A percentile compares a stretch with the other conserved stretches of the same genome.
phyloP scores from a whole-genome alignment of 441 rosid species.

The Adansonia madagascariensis region DNA sequence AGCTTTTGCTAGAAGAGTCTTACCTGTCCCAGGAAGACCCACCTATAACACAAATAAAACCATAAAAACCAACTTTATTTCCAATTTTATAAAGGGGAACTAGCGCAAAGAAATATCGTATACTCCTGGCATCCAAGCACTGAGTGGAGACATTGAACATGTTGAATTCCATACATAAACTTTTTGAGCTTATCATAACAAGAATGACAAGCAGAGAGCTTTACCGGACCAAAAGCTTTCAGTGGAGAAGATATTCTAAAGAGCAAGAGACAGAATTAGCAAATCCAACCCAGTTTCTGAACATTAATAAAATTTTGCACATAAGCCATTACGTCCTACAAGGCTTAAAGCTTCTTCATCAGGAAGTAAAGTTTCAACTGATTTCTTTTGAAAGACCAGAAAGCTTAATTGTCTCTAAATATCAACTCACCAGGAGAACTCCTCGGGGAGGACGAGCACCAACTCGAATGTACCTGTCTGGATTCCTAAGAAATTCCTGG shows the following conservation, averaged over 20 bases:
- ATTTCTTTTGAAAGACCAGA: neutral
- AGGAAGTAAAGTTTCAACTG: slow-evolving; percentile 14
- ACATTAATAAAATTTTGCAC: neutral
- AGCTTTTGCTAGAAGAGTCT: slow-evolving; percentile 96
- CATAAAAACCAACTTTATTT: slow-evolving; percentile 10
- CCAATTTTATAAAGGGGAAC: slow-evolving; percentile 17
- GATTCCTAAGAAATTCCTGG: slow-evolving; percentile 98
- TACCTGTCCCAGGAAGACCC: slow-evolving; percentile 99
- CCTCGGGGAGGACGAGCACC: slow-evolving; percentile 99
- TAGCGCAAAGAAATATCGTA: neutral
- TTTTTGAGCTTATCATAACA: neutral
- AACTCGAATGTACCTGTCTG: slow-evolving; percentile 76
- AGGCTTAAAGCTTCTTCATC: neutral
- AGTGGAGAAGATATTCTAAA: neutral
- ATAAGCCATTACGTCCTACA: neutral
- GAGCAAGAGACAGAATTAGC: neutral
- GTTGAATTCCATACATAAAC: neutral
- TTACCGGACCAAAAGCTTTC: neutral
- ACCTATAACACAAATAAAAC: slow-evolving; percentile 56
- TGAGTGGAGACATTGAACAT: neutral
- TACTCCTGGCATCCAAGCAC: neutral
- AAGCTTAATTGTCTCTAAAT: neutral
- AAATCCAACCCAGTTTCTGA: neutral
- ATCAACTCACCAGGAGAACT: slow-evolving; percentile 84
- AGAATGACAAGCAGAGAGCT: slow-evolving; percentile 1